Base-by-base conservation (phyloP, 148 eudicot genomes). In the Mesembryanthemum crystallinum region DNA sequence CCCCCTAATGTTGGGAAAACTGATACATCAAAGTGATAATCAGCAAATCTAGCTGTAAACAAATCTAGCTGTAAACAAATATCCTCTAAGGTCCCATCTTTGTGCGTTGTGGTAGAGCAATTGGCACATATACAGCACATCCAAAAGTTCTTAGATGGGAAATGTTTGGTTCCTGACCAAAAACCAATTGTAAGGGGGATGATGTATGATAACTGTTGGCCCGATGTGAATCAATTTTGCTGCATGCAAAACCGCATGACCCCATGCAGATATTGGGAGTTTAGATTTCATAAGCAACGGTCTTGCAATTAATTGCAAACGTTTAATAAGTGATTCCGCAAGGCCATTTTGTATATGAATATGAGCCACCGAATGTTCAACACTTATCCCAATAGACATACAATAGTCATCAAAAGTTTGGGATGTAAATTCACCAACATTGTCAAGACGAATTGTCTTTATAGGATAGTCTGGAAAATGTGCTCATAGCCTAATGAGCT, bases 41-140 rank as follows among this genome's bases (percentile, higher is more conserved):
- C 12, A 45, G 51, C 51, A 45, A 45, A 45, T 8, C 51, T 9
- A 45, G 51, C 39, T 6, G 39, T 73, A 52, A 73, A 33, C 8
- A 71, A 60, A 11, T 73, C 76, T 24, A n/a, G 54, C 66, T 25
- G 54, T 73, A 61, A 71, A 54, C 43, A 71, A 52, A 71, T 28
- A 30, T 71, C 30, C 62, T 58, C 18, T 58, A 23, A 58, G 25
- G 74, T 9, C 60, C 74, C 74, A 30, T 54, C 59, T 52, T 70
- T 17, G 43, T 39, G 27, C 52, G 25, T 8, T 66, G 12, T 33
- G 49, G 52, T 39, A 51, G 71, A 33, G 71, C 20, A 10, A 68
- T 68, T n/a, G 71, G 71, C 4, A 68, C 32, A 68, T 33, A 68
- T 10, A 68, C 55, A 11, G 55, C 30, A 24, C 54, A 68, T 39